Base-by-base conservation (phyloP, 257 asterid genomes). In the Capsicum baccatum region DNA sequence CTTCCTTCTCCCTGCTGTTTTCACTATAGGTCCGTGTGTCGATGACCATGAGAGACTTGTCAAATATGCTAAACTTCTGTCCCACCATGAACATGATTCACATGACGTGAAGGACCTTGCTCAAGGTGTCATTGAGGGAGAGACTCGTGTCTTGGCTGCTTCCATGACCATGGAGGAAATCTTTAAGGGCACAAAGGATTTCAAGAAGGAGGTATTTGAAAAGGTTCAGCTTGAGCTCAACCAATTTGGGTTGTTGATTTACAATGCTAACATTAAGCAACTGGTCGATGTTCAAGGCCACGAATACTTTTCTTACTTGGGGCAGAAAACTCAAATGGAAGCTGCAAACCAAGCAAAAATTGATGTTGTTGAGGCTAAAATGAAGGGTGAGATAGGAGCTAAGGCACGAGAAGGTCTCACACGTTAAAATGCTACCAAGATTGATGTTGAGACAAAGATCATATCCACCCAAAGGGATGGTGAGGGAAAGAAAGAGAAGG, bases 121-220 rank as follows among this genome's bases (percentile, higher is more conserved):
- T 2, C 89, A 90, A 89, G 94, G 97, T 0, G 73, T 93, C 15
- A 92, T 93, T 21, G 97, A 91, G 67, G 97, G 97, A 0, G 97
- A 93, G 87, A 93, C 95, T 6, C 89, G 97, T 0, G 97, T 93
- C 5, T 81, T 92, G 1, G 93, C 94, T 0, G 95, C 95, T 10
- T 89, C 93, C 73, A 92, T 92, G 97, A 91, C 97, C 7, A 93
- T 93, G 95, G 95, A 92, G 68, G 88, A 89, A 85, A 76, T 92
- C 19, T 93, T 93, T 79, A 82, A 9, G 47, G 95, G 95, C 15
- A 90, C 97, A 17, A 93, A 93, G 26, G 88, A 88, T 33, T 92
- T 93, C 81, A 93, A 93, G 79, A 67, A 89, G 82, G 91, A 90
- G 78, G 94, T 93, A n/a, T 91, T 93, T 10, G 95, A 87, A 70